Percentiles rank a stretch among this genome's conserved stretches.
Conservation (phyloP, 192 early-diverging fungal genomes). For the Coemansia sp. region DNA sequence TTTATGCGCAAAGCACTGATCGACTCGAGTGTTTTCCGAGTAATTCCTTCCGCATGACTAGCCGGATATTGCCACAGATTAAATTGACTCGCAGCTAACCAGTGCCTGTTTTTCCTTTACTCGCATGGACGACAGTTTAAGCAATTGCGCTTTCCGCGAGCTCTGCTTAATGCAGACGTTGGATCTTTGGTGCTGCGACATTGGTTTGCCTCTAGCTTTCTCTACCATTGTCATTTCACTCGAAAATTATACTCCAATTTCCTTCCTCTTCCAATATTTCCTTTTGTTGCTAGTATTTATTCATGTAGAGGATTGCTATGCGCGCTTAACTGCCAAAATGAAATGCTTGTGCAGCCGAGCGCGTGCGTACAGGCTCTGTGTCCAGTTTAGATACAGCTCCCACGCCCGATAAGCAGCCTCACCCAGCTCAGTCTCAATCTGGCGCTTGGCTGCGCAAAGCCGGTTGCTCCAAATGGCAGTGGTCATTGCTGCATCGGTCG, state of each 20-base stretch:
- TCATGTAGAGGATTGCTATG: not conserved
- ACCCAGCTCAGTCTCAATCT: constrained; percentile 49
- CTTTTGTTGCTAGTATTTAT: not conserved
- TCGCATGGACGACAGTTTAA: too few species aligned
- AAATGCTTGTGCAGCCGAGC: constrained; percentile 48
- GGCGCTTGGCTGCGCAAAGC: constrained; percentile 39
- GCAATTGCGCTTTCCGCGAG: too few species aligned
- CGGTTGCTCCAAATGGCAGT: constrained; percentile 42
- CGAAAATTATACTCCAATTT: not conserved
- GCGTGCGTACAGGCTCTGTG: constrained; percentile 47
- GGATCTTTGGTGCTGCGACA: not conserved
- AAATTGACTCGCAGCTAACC: too few species aligned
- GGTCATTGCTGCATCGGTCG: constrained; percentile 41
- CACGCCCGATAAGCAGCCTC: constrained; percentile 42
- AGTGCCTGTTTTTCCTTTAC: too few species aligned
- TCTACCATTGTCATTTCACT: not conserved
- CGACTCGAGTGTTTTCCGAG: too few species aligned
- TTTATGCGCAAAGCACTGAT: too few species aligned
- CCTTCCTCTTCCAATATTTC: not conserved
- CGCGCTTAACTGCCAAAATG: constrained; percentile 44
- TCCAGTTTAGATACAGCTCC: constrained; percentile 55
- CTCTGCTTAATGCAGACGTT: too few species aligned
- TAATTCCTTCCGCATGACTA: too few species aligned
- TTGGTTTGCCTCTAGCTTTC: constrained; percentile 1
- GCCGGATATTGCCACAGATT: too few species aligned